These are phyloP conservation scores for Silene vulgaris DNA, from an alignment of 179 eudicot species.

Conservation along the genomic window DNA sequence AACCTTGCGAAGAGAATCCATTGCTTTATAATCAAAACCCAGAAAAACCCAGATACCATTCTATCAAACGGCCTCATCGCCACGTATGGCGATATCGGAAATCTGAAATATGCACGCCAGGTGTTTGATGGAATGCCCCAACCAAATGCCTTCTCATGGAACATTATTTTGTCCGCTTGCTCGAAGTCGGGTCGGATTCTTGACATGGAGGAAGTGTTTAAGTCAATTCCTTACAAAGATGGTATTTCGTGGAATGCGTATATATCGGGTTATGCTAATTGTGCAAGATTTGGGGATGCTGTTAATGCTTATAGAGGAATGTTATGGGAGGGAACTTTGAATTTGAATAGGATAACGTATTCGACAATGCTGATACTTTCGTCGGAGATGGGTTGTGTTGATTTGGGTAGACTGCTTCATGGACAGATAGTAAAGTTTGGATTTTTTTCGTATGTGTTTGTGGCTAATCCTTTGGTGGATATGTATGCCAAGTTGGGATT, in stretches of 20 bases:
- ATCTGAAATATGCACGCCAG: constrained; percentile 55
- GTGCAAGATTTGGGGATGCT: constrained; percentile 41
- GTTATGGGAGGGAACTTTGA: constrained; percentile 45
- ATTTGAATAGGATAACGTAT: constrained; percentile 63
- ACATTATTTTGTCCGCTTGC: constrained; percentile 53
- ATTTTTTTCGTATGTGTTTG: constrained; percentile 63
- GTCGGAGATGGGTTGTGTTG: constrained; percentile 37
- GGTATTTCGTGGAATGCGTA: constrained; percentile 81
- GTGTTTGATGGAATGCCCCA: constrained; percentile 71
- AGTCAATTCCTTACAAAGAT: constrained; percentile 52
- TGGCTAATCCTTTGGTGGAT: constrained; percentile 77
- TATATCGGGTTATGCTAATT: constrained; percentile 65
- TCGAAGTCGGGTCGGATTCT: constrained; percentile 41
- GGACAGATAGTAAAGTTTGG: constrained; percentile 78
- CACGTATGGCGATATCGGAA: constrained; percentile 34
- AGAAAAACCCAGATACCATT: constrained; percentile 42
- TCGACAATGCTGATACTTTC: constrained; percentile 71
- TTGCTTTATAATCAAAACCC: constrained; percentile 48
- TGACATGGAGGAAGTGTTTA: constrained; percentile 57
- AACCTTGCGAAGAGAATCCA: constrained; percentile 60
- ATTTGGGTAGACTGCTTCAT: constrained; percentile 70
- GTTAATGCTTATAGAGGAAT: constrained; percentile 55
- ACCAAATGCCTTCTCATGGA: constrained; percentile 76
- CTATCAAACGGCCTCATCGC: constrained; percentile 55
- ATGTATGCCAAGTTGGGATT: constrained; percentile 70